Percentiles rank a stretch among this genome's conserved stretches.
Evolutionary conservation across 2,329 filamentous ascomycete species (phyloP).

Genomic region (Aschersonia sp.): DNA sequence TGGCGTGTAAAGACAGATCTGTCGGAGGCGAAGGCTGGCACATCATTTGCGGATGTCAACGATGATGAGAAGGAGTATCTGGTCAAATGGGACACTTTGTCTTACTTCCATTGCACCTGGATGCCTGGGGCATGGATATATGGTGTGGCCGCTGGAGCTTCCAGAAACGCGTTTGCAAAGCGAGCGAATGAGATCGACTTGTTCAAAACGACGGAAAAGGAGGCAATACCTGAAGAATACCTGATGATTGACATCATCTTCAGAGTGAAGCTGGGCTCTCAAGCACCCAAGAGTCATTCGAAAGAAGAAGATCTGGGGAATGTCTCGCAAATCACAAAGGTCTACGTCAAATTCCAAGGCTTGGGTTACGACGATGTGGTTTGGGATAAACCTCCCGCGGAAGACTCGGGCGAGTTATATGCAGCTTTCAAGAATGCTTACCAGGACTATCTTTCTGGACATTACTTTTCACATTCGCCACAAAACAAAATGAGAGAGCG

Average conservation of each 20-base stretch:
- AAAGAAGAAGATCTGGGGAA: slow-evolving; percentile 58
- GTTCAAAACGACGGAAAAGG: slow-evolving; percentile 52
- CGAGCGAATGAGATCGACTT: slow-evolving; percentile 44
- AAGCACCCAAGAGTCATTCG: slow-evolving; percentile 35
- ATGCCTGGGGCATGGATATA: slow-evolving; percentile 81
- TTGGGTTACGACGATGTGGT: slow-evolving; percentile 81
- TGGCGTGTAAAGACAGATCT: slow-evolving; percentile 52
- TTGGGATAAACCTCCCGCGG: slow-evolving; percentile 69
- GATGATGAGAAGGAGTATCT: slow-evolving; percentile 78
- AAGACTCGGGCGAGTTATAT: slow-evolving; percentile 53
- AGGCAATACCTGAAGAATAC: slow-evolving; percentile 80
- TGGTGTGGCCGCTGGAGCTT: slow-evolving; percentile 46
- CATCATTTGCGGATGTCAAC: slow-evolving; percentile 27
- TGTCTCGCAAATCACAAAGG: slow-evolving; percentile 56
- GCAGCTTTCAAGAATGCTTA: slow-evolving; percentile 72
- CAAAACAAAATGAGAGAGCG: slow-evolving; percentile 50
- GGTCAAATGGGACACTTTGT: slow-evolving; percentile 70
- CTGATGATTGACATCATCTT: slow-evolving; percentile 82
- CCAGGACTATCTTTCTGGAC: slow-evolving; percentile 68
- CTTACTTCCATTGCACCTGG: slow-evolving; percentile 76
- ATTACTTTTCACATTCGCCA: slow-evolving; percentile 47
- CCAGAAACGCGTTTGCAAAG: slow-evolving; percentile 65
- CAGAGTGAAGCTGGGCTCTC: slow-evolving; percentile 45
- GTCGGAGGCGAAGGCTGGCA: slow-evolving; percentile 16
- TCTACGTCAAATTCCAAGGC: slow-evolving; percentile 84